Conservation (phyloP, 2,329 filamentous ascomycete species). For the Exophiala sideris region DNA sequence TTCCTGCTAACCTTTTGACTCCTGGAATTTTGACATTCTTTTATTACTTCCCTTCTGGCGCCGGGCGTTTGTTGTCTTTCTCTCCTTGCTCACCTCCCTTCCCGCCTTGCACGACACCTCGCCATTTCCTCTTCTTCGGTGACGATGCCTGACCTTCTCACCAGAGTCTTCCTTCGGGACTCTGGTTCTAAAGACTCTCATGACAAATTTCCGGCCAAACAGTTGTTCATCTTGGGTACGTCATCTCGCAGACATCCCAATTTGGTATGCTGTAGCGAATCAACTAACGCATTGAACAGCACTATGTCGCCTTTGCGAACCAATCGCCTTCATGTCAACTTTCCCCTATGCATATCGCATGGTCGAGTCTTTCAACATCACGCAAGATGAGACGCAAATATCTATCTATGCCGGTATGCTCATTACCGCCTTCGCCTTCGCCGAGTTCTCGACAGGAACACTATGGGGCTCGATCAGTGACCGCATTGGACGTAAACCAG, state of each 20-base stretch:
- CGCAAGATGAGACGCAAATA: constrained; percentile 73
- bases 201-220: constrained; percentile 54
- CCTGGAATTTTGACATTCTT: constrained; percentile 20
- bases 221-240: constrained; percentile 51
- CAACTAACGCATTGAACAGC: constrained; percentile 50
- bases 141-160: constrained; percentile 20
- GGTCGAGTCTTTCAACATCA: constrained; percentile 86
- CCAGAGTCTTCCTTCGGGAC: constrained; percentile 12
- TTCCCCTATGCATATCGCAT: constrained; percentile 99
- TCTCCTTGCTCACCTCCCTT: constrained; percentile 21
- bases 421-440: constrained; percentile 91
- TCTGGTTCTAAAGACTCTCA: constrained; percentile 29
- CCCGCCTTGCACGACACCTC: constrained; percentile 12
- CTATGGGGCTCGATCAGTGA: constrained; percentile 94
- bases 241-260: constrained; percentile 28
- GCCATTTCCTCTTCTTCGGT: constrained; percentile 3
- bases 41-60: constrained; percentile 20
- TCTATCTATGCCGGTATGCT: constrained; percentile 94
- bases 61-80: constrained; percentile 9
- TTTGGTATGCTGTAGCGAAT: constrained; percentile 19
- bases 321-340: constrained; percentile 99
- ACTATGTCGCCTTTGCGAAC: constrained; percentile 92
- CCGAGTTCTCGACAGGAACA: constrained; percentile 88
- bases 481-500: constrained; percentile 84
- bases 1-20: constrained; percentile 16